Conservation (phyloP, 2,329 filamentous ascomycete genomes). For the Alternaria sp. region DNA sequence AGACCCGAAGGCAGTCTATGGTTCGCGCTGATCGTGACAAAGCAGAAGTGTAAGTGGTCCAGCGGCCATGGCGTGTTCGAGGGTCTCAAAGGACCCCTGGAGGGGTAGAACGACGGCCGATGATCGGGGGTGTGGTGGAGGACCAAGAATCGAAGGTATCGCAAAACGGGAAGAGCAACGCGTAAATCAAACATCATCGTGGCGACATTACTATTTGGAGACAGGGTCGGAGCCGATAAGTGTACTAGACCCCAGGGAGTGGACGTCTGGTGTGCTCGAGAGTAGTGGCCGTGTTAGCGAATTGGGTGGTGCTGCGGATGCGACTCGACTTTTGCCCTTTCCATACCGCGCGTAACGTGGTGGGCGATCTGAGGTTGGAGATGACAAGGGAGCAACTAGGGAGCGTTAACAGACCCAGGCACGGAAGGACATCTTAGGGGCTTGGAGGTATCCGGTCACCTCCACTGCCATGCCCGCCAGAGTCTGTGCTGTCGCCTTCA, state of each 20-base stretch:
- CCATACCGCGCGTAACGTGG: slow-evolving; percentile 7
- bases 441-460: slow-evolving; percentile 43
- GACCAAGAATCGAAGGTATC: slow-evolving; percentile 33
- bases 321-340: slow-evolving; percentile 7
- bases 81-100: neutral
- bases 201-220: slow-evolving; percentile 38
- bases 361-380: slow-evolving; percentile 19
- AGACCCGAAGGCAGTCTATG: slow-evolving; percentile 15
- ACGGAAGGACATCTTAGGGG: slow-evolving; percentile 25
- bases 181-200: slow-evolving; percentile 40
- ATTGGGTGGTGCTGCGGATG: slow-evolving; percentile 8
- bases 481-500: slow-evolving; percentile 71
- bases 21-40: slow-evolving; percentile 15
- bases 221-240: slow-evolving; percentile 36
- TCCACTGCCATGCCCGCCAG: slow-evolving; percentile 38
- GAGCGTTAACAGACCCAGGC: slow-evolving; percentile 32
- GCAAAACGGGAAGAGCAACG: slow-evolving; percentile 27
- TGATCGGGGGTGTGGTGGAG: neutral
- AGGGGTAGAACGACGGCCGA: slow-evolving; percentile 17
- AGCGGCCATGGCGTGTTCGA: neutral
- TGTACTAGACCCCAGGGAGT: slow-evolving; percentile 41
- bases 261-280: slow-evolving; percentile 22
- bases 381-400: slow-evolving; percentile 33
- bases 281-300: slow-evolving; percentile 24
- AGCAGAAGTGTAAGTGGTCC: neutral